Evolutionary conservation across 257 asterid species (phyloP).

Genomic region (Solanum dulcamara): DNA sequence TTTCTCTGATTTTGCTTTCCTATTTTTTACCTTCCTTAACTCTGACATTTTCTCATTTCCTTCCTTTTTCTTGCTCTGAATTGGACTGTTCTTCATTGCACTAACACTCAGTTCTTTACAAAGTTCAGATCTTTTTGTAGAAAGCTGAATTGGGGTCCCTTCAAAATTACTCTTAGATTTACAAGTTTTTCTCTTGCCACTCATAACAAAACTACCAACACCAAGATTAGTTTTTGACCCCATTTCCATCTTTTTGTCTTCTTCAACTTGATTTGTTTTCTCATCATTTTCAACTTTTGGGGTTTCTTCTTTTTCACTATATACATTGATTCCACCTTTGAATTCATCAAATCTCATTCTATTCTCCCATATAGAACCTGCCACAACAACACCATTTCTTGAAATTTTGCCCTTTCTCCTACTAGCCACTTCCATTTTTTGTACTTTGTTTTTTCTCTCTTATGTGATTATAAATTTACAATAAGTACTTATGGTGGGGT

Average conservation of each 20-base stretch:
- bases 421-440: slow-evolving; percentile 27
- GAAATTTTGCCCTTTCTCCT: slow-evolving; percentile 38
- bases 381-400: slow-evolving; percentile 30
- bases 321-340: slow-evolving; percentile 65
- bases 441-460: not conserved
- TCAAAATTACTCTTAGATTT: slow-evolving; percentile 39
- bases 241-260: slow-evolving; percentile 15
- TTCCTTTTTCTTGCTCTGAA: slow-evolving; percentile 14
- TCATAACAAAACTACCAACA: not conserved
- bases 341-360: slow-evolving; percentile 63
- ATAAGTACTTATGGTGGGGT: not conserved
- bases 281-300: slow-evolving; percentile 5
- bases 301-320: slow-evolving; percentile 13
- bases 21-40: not conserved
- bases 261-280: slow-evolving; percentile 3
- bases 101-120: slow-evolving; percentile 19
- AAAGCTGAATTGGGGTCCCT: slow-evolving; percentile 47
- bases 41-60: not conserved
- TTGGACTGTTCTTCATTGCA: slow-evolving; percentile 33
- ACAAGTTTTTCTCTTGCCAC: slow-evolving; percentile 69
- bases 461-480: not conserved
- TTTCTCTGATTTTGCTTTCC: slow-evolving; percentile 8
- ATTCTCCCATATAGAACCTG: slow-evolving; percentile 87
- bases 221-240: slow-evolving; percentile 31
- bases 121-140: slow-evolving; percentile 47